phyloP scores from a whole-genome alignment of 306 rosid species.

The Arachis stenosperma region DNA sequence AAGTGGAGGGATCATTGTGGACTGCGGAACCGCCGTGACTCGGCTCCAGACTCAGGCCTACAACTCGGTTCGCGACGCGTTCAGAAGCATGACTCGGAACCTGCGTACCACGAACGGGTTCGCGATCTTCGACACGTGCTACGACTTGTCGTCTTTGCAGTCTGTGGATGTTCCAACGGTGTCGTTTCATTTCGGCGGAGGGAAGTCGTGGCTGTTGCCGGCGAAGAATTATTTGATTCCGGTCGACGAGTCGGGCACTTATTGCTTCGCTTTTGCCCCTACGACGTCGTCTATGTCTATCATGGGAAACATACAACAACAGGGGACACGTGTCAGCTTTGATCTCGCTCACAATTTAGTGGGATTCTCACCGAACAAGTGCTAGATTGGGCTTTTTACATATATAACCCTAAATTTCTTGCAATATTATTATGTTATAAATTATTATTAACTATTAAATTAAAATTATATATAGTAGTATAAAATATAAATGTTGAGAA shows the following conservation, averaged over 20 bases:
- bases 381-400: constrained; percentile 45
- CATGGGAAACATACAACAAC: constrained; percentile 92
- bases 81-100: constrained; percentile 51
- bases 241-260: constrained; percentile 66
- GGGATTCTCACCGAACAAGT: constrained; percentile 74
- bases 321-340: constrained; percentile 92
- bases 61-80: constrained; percentile 74
- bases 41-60: constrained; percentile 67
- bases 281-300: constrained; percentile 68
- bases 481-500: background rate
- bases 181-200: constrained; percentile 62
- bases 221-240: constrained; percentile 85
- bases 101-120: constrained; percentile 43
- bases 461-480: background rate
- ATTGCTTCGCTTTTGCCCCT: constrained; percentile 90
- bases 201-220: constrained; percentile 54
- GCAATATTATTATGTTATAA: constrained; percentile 8
- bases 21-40: constrained; percentile 86
- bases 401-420: constrained; percentile 32
- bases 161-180: constrained; percentile 76
- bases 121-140: constrained; percentile 87
- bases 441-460: background rate
- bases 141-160: constrained; percentile 57
- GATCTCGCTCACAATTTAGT: constrained; percentile 61
- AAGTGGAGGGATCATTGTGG: constrained; percentile 76